Evolutionary conservation across 768 basidiomycete genomes (phyloP), one percentile per base, ranked within the genome.

Genomic region (Rossbeevera mucosa): DNA sequence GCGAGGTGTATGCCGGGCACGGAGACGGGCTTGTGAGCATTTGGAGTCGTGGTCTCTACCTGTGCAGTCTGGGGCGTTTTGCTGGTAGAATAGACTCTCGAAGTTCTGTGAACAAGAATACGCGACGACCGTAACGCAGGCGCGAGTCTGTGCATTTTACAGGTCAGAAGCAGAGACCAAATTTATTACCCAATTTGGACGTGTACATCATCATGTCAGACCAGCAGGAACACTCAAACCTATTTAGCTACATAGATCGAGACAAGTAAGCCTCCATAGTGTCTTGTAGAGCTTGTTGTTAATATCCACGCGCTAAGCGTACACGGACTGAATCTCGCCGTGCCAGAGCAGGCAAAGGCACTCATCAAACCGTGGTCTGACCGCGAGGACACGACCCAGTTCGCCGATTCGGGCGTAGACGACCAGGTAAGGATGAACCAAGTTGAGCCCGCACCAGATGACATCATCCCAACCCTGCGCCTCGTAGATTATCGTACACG

Each of bases 291-390:
- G 7, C 16, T 38, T 29, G 45, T 45, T 29, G 49, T 46, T 50
- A 30, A 44, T 45, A 28, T 46, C 40, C 25, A 6, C 53, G 36
- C 22, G 41, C 51, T 14, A 48, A 91, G 88, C 63, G 86, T 92
- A 47, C 77, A 92, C 64, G 91, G 91, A 36, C 71, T 92, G 61
- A 91, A 91, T 63, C 71, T 92, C 49, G 77, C 79, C 5, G 77
- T 89, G n/a, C 90, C 90, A 22, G 91, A 92, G 65, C 78, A 85
- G 59, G 91, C 90, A 1, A 83, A 81, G 56, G 79, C 72, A 13
- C 68, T 91, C 31, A 85, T 93, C 55, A 93, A 93, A 67, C 81
- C 86, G 3, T 93, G 91, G 91, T 78, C 85, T 51, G 76, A 87
- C 59, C 74, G 90, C 42, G 87, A 92, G 21, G 81, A 85, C 46